Evolutionary conservation across 192 early-diverging fungal genomes (phyloP), one percentile per base, ranked within the genome.

Genomic region (Rhizoclosmatium globosum): DNA sequence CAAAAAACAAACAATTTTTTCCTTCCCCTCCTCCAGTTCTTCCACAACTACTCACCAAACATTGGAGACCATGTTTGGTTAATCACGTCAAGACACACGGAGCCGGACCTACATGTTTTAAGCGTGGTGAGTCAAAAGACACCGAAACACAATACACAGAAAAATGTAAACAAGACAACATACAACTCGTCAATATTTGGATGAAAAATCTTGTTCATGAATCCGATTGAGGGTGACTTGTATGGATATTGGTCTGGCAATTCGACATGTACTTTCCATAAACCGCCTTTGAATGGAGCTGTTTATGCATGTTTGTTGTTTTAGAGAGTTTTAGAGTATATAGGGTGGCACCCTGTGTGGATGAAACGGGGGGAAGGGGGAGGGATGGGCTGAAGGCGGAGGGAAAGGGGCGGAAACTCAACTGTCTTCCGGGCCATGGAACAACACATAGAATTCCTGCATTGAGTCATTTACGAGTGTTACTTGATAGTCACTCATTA

Each of bases 41-140:
- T n/a, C n/a, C n/a, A n/a, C n/a, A 39, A 72, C 17, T 79, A 42
- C 65, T 76, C 86, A 95, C 94, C 95, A 89, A 98, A 99, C 97
- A 99, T 98, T 65, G 98, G 98, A 73, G 93, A 95, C 98, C 98
- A 99, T 9, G 97, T 98, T 82, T 99, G 98, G 85, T 99, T 99
- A 84, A 99, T 99, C 23, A 99, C 98, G 84, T 99, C 98, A 79
- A 99, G 86, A 82, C 98, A 99, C 42, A 99, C 98, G 1, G 97
- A 98, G 38, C 98, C 98, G 81, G 95, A 97, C 83, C 94, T 95
- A 85, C 57, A 81, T 53, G 50, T 53, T 17, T 53, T 53, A 13
- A 17, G 50, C 9, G 50, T 53, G 50, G 50, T 53, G 50, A 17
- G 50, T 7, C 9, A 53, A 13, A 53, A 31, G 31, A 31, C 31